Evolutionary conservation across 2,329 filamentous ascomycete genomes (phyloP), one percentile per base, ranked within the genome.

Genomic region (Monosporascus sp.): DNA sequence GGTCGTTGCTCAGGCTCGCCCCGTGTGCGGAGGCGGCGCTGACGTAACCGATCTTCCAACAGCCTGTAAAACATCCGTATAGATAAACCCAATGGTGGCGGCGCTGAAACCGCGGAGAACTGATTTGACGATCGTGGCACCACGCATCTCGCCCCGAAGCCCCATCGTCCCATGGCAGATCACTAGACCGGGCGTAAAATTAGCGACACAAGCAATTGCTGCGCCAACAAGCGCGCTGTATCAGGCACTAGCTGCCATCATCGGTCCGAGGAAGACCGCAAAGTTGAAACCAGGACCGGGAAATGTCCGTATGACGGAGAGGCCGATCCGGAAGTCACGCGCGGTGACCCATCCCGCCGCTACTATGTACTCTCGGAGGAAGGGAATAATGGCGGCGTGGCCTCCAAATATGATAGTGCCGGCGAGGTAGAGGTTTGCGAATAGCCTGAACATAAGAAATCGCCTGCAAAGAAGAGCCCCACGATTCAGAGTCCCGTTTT

Each of bases 371-470:
- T 84, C 78, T 18, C 81, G 74, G 1, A 87, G 72, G 0, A 87
- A 74, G 0, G 84, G 83, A 44, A 87, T 85, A 0, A 87, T 84
- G 1, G 86, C 83, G 0, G 84, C 83, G 0, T 83, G 83, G 3
- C 84, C 82, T 3, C 84, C 83, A 49, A 85, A 82, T 58, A 84
- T 85, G 54, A 86, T 79, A 1, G 87, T 90, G 0, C 87, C 87
- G 0, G 87, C 87, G 0, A 90, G 81, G 61, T 86, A 89, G 70
- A 91, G 79, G 65, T 88, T 90, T 5, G 85, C 76, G 60, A 91
- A 90, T 24, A 91, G 76, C 48, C 78, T 74, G 59, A 83, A 82
- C 0, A 68, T 0, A 83, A 68, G 0, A 81, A 74, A 0, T 69
- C 69, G 11, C 63, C 41, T 3, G 67, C 60, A 7, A 87, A 71